A percentile compares a stretch with the other conserved stretches of the same genome.
phyloP scores from a whole-genome alignment of 2,329 filamentous ascomycete species.

The Aspergillus tanneri region DNA sequence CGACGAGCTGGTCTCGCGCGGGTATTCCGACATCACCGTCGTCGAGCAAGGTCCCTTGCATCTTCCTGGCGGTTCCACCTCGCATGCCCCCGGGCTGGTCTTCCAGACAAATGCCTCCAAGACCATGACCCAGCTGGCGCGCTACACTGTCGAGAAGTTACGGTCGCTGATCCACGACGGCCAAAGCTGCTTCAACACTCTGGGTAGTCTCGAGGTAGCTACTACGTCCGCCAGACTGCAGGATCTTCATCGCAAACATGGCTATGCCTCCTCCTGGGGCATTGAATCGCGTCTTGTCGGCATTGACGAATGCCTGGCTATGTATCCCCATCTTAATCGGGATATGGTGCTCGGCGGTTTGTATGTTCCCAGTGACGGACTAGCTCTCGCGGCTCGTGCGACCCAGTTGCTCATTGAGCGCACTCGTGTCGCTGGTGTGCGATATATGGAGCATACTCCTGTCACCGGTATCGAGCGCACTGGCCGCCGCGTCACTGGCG shows the following conservation, averaged over 20 bases:
- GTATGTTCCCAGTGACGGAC: slow-evolving; percentile 60
- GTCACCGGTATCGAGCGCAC: slow-evolving; percentile 58
- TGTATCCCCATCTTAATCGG: slow-evolving; percentile 57
- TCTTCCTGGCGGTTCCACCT: slow-evolving; percentile 65
- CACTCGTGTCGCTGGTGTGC: slow-evolving; percentile 58
- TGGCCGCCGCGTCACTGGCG: slow-evolving; percentile 56
- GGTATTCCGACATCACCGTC: slow-evolving; percentile 64
- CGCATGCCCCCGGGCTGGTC: slow-evolving; percentile 63
- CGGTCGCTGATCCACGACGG: slow-evolving; percentile 53
- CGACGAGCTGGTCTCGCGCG: slow-evolving; percentile 61
- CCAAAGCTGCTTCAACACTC: slow-evolving; percentile 58
- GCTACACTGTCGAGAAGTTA: slow-evolving; percentile 63
- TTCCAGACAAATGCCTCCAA: slow-evolving; percentile 58
- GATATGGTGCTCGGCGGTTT: slow-evolving; percentile 58
- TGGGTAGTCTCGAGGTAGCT: slow-evolving; percentile 63
- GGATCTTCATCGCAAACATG: slow-evolving; percentile 63
- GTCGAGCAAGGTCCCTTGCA: slow-evolving; percentile 62
- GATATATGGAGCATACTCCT: slow-evolving; percentile 56
- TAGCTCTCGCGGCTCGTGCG: slow-evolving; percentile 61
- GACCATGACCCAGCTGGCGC: slow-evolving; percentile 56
- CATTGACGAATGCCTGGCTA: slow-evolving; percentile 52
- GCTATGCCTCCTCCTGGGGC: slow-evolving; percentile 62
- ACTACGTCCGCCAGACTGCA: slow-evolving; percentile 59
- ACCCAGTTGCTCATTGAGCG: slow-evolving; percentile 61
- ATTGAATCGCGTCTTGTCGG: slow-evolving; percentile 55